Evolutionary conservation across 2,329 filamentous ascomycete genomes (phyloP).

Genomic region (Aquanectria penicillioides): DNA sequence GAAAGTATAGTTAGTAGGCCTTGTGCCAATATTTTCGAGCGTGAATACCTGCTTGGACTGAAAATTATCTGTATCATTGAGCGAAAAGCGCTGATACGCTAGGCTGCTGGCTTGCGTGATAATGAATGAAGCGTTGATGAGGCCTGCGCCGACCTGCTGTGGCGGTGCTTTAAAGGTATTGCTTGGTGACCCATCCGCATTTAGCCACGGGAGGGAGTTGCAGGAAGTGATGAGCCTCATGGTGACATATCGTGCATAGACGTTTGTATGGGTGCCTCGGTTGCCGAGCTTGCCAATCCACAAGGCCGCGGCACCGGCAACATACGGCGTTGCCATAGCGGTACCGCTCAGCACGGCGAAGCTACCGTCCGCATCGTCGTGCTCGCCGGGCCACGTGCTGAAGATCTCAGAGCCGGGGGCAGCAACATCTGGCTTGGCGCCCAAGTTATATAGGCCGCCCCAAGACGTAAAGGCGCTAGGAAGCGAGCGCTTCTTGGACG

Average conservation of each 20-base stretch:
- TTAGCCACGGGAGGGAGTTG: constrained; percentile 41
- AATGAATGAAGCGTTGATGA: constrained; percentile 53
- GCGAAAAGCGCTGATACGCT: constrained; percentile 50
- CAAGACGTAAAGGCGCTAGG: constrained; percentile 52
- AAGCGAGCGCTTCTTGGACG: constrained; percentile 15
- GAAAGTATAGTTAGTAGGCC: constrained; percentile 48
- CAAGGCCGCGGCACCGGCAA: constrained; percentile 53
- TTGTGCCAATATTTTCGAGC: constrained; percentile 52
- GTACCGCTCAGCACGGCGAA: constrained; percentile 58
- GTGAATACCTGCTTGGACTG: constrained; percentile 25
- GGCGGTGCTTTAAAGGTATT: constrained; percentile 48
- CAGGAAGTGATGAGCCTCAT: constrained; percentile 29
- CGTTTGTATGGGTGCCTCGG: constrained; percentile 37
- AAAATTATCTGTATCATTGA: constrained; percentile 57
- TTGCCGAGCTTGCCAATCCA: constrained; percentile 47
- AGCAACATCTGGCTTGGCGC: constrained; percentile 54
- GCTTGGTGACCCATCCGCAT: background rate
- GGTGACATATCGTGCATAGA: constrained; percentile 20
- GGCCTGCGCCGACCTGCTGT: constrained; percentile 51
- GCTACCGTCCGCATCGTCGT: constrained; percentile 1
- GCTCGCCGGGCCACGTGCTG: constrained; percentile 50
- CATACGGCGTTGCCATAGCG: constrained; percentile 59
- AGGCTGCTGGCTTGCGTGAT: constrained; percentile 49
- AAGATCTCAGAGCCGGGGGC: constrained; percentile 56
- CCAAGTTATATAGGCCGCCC: constrained; percentile 51